Evolutionary conservation across 164 flowering plant species (phyloP).

Genomic region (Platanus orientalis): DNA sequence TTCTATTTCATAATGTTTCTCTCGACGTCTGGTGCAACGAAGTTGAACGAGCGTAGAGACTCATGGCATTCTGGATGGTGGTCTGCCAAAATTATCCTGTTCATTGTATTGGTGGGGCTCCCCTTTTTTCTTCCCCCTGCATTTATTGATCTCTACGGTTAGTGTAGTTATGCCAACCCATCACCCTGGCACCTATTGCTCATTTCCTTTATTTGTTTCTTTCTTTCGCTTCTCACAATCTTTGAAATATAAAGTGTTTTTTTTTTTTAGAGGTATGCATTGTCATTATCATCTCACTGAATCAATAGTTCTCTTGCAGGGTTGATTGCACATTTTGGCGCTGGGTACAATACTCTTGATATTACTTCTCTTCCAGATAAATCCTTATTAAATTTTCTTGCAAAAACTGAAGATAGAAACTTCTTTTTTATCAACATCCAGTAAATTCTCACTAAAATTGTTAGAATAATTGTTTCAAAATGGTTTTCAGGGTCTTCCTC

Average conservation of each 20-base stretch:
- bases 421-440: not conserved
- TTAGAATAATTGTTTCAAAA: not conserved
- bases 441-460: not conserved
- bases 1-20: constrained; percentile 79
- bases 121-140: constrained; percentile 63
- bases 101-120: constrained; percentile 41
- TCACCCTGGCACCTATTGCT: not conserved
- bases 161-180: constrained; percentile 16
- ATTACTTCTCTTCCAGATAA: not conserved
- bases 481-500: constrained; percentile 68
- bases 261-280: not conserved
- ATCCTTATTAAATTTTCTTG: too few species aligned
- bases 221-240: not conserved
- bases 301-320: constrained; percentile 42
- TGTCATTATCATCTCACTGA: constrained; percentile 1
- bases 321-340: constrained; percentile 83
- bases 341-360: constrained; percentile 53
- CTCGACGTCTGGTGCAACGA: constrained; percentile 66
- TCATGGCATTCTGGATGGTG: constrained; percentile 94
- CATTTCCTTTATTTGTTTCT: not conserved
- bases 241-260: not conserved
- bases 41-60: constrained; percentile 46
- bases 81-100: constrained; percentile 55
- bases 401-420: not conserved
- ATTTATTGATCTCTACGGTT: constrained; percentile 67